Conservation (phyloP, 192 early-diverging fungal species). For the Gigaspora rosea region DNA sequence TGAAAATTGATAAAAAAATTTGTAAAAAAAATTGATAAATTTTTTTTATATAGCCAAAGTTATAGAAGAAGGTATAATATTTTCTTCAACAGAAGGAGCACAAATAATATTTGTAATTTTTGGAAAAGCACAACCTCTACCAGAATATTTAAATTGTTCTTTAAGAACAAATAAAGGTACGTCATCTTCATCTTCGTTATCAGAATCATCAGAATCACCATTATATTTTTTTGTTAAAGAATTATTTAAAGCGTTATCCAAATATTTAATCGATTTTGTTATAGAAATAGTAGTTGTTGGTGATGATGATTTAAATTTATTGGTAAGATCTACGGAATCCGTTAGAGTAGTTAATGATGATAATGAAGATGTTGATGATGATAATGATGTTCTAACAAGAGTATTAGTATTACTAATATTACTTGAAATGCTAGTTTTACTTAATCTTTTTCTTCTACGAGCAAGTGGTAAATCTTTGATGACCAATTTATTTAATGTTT, state of each 20-base stretch:
- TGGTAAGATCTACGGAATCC: background rate
- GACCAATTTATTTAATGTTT: background rate
- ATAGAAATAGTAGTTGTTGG: too few species aligned
- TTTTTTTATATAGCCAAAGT: conserved; percentile 9
- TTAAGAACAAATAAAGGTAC: conserved; percentile 24
- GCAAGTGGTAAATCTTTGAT: conserved; percentile 15
- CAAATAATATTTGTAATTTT: background rate
- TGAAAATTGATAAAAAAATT: too few species aligned
- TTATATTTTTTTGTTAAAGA: background rate
- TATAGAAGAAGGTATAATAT: background rate
- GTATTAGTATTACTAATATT: background rate
- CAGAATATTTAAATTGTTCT: conserved; percentile 27
- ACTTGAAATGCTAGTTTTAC: background rate
- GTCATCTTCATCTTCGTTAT: conserved; percentile 10
- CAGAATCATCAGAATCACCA: background rate
- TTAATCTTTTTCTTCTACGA: conserved; percentile 12
- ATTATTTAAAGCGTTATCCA: background rate
- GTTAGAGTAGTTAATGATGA: background rate
- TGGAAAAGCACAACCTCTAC: background rate
- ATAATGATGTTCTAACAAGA: background rate
- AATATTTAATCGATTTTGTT: background rate
- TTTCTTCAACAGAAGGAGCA: background rate
- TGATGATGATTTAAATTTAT: too few species aligned
- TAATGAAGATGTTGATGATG: conserved; percentile 1
- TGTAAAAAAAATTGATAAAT: too few species aligned